Conservation (phyloP, 805 yeast species). For the Suhomyces sp. region DNA sequence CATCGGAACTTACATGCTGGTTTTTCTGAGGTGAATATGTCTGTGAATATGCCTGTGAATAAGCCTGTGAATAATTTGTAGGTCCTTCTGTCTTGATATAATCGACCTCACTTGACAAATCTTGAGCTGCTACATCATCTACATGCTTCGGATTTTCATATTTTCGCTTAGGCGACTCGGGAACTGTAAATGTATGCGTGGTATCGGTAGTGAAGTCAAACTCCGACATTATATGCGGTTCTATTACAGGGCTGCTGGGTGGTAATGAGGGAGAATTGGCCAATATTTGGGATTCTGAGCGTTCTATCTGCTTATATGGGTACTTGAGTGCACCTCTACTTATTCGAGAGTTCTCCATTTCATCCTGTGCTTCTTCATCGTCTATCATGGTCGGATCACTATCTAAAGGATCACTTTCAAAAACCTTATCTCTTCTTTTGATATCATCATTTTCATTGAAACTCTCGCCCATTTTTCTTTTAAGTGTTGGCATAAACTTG, state of each 20-base stretch:
- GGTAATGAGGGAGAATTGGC: conserved; percentile 12
- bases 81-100: conserved; percentile 4
- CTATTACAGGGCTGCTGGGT: conserved; percentile 42
- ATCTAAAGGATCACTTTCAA: conserved; percentile 15
- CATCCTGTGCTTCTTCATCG: conserved; percentile 13
- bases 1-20: conserved; percentile 28
- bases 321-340: background rate
- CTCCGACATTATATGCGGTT: conserved; percentile 28
- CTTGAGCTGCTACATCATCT: background rate
- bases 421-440: conserved; percentile 30
- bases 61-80: background rate
- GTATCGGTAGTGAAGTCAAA: conserved; percentile 27
- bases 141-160: background rate
- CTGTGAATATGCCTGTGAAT: conserved; percentile 4
- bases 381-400: conserved; percentile 20
- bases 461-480: conserved; percentile 42
- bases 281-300: background rate
- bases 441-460: conserved; percentile 42
- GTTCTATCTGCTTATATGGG: background rate
- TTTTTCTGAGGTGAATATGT: conserved; percentile 5
- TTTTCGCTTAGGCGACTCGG: conserved; percentile 25
- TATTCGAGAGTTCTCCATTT: conserved; percentile 6
- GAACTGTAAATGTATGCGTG: conserved; percentile 16
- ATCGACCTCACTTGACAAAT: conserved; percentile 8
- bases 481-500: conserved; percentile 29